phyloP scores from a whole-genome alignment of 441 rosid species.

The Mallotus repandus region DNA sequence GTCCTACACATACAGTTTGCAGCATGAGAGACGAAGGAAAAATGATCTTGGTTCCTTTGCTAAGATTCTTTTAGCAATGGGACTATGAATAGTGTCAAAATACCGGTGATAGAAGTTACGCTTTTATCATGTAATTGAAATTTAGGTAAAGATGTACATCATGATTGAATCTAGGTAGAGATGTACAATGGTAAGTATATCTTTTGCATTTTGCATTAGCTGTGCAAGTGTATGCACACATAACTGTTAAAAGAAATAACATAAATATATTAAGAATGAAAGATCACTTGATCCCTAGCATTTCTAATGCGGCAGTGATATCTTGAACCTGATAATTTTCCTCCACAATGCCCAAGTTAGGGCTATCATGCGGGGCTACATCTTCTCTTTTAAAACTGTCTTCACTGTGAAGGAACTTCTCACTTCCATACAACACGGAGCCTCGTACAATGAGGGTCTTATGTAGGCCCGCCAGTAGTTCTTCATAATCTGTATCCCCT shows the following conservation, averaged over 20 bases:
- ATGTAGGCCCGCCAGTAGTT: slow-evolving; percentile 70
- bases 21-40: too few species aligned
- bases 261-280: slow-evolving; percentile 11
- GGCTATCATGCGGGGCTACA: slow-evolving; percentile 46
- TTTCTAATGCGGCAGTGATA: slow-evolving; percentile 49
- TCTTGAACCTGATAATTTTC: slow-evolving; percentile 44
- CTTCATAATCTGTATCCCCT: slow-evolving; percentile 90
- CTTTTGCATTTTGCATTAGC: slow-evolving; percentile 11
- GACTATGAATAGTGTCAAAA: not conserved
- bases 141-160: slow-evolving; percentile 16
- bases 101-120: slow-evolving; percentile 1
- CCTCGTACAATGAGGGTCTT: slow-evolving; percentile 62
- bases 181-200: not conserved
- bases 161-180: not conserved
- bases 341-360: slow-evolving; percentile 43
- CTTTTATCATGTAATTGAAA: not conserved
- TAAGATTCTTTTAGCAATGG: slow-evolving; percentile 4
- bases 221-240: slow-evolving; percentile 11
- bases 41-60: too few species aligned
- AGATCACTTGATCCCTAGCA: slow-evolving; percentile 48
- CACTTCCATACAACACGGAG: slow-evolving; percentile 53
- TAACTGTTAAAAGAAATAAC: slow-evolving; percentile 5
- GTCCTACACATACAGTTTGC: too few species aligned
- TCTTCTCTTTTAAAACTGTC: slow-evolving; percentile 67
- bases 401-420: slow-evolving; percentile 53